Conservation (phyloP, 805 yeast genomes). For the Nakazawaea peltata region DNA sequence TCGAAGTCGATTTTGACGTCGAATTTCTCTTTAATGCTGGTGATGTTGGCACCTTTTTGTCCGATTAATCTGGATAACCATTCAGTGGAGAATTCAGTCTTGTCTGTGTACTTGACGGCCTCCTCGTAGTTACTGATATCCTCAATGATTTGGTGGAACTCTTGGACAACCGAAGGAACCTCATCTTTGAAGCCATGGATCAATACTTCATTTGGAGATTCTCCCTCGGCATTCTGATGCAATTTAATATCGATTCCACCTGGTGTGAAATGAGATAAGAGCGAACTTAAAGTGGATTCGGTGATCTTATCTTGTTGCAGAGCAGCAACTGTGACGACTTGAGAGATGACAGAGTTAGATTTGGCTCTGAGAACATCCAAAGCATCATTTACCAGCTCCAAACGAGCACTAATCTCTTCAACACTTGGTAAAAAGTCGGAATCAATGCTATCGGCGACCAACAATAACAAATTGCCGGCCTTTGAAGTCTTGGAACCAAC, state of each 20-base stretch:
- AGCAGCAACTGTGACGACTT: conserved; percentile 41
- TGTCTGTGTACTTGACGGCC: conserved; percentile 31
- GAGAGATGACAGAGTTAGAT: conserved; percentile 43
- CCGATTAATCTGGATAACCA: conserved; percentile 82
- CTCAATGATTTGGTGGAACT: conserved; percentile 44
- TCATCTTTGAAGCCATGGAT: conserved; percentile 65
- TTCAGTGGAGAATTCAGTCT: conserved; percentile 55
- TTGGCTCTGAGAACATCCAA: conserved; percentile 52
- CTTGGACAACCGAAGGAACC: conserved; percentile 46
- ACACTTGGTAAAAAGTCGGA: conserved; percentile 71
- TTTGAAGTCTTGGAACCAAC: conserved; percentile 37
- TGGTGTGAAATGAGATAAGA: conserved; percentile 22
- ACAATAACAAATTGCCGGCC: conserved; percentile 37
- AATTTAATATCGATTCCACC: conserved; percentile 36
- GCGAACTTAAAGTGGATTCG: conserved; percentile 41
- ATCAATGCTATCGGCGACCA: conserved; percentile 43
- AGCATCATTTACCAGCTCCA: conserved; percentile 45
- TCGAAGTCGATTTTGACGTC: conserved; percentile 73
- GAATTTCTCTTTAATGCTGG: conserved; percentile 59
- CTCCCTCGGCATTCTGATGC: conserved; percentile 31
- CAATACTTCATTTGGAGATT: conserved; percentile 42
- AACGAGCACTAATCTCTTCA: conserved; percentile 46
- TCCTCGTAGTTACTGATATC: conserved; percentile 31
- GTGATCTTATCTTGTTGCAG: conserved; percentile 51
- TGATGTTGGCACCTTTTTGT: conserved; percentile 72